Conservation (phyloP, 2,329 filamentous ascomycete species). For the Fusarium sarcochroum region DNA sequence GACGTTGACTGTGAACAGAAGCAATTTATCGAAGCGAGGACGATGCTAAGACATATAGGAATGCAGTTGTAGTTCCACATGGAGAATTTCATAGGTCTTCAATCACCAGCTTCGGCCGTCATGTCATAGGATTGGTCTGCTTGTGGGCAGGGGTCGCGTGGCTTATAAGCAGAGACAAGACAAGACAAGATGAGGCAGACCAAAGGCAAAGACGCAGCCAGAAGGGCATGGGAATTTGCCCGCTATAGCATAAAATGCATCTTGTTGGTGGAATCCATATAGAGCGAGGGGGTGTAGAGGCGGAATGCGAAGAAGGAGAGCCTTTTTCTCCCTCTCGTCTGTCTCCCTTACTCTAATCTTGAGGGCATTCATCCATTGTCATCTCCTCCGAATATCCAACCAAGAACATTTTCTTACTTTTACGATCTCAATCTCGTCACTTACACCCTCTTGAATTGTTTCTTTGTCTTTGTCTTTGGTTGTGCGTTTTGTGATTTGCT, state of each 20-base stretch:
- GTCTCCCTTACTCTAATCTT: conserved; percentile 21
- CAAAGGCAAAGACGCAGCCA: conserved; percentile 15
- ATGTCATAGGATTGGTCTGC: conserved; percentile 19
- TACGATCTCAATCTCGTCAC: conserved; percentile 8
- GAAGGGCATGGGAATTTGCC: conserved; percentile 10
- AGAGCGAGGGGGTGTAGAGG: conserved; percentile 23
- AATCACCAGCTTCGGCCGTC: conserved; percentile 1
- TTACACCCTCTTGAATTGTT: not conserved
- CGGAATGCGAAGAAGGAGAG: conserved; percentile 21
- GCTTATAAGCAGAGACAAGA: conserved; percentile 38
- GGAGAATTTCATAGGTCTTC: conserved; percentile 6
- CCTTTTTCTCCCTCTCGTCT: conserved; percentile 9
- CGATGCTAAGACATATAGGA: conserved; percentile 35
- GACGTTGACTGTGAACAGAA: conserved; percentile 7
- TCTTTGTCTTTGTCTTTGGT: conserved; percentile 24
- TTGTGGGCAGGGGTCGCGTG: conserved; percentile 34
- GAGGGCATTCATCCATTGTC: conserved; percentile 8
- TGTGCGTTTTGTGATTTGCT: conserved; percentile 17
- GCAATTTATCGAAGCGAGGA: conserved; percentile 10
- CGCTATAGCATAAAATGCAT: conserved; percentile 23
- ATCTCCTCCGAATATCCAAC: conserved; percentile 14
- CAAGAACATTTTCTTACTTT: conserved; percentile 3
- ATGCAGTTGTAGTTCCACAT: conserved; percentile 27
- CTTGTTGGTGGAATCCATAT: conserved; percentile 20
- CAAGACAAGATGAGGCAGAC: conserved; percentile 33